Evolutionary conservation across 192 early-diverging fungal genomes (phyloP).

Genomic region (Obelidium mucronatum): DNA sequence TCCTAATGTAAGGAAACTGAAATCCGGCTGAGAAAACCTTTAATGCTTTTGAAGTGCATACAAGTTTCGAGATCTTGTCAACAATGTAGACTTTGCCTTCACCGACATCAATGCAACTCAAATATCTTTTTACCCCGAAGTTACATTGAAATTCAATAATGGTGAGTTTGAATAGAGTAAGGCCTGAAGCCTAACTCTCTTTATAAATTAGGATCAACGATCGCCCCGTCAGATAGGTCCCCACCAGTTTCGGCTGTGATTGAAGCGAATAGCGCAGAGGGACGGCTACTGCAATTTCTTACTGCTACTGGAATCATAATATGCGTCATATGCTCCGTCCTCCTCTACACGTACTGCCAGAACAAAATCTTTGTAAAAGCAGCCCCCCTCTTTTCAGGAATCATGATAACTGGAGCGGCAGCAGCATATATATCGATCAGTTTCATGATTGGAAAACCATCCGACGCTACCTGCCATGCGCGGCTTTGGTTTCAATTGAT

Average conservation of each 20-base stretch:
- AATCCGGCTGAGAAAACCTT: too few species aligned
- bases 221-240: conserved; percentile 13
- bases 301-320: not conserved
- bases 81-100: not conserved
- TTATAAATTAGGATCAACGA: not conserved
- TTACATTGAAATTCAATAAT: conserved; percentile 4
- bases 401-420: not conserved
- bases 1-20: conserved; percentile 2
- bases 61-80: conserved; percentile 3
- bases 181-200: not conserved
- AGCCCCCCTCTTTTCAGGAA: conserved; percentile 16
- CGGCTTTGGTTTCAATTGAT: conserved; percentile 2
- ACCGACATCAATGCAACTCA: conserved; percentile 2
- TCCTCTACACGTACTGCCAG: not conserved
- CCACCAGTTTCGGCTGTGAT: not conserved
- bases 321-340: not conserved
- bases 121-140: not conserved
- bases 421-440: not conserved
- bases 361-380: conserved; percentile 9
- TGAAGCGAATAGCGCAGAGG: not conserved
- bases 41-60: too few species aligned
- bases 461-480: not conserved
- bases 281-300: not conserved
- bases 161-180: conserved; percentile 9
- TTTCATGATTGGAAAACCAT: not conserved